Percentiles rank a stretch among this genome's conserved stretches.
Evolutionary conservation across 2,329 filamentous ascomycete genomes (phyloP).

Genomic region (Aspergillus amoenus): DNA sequence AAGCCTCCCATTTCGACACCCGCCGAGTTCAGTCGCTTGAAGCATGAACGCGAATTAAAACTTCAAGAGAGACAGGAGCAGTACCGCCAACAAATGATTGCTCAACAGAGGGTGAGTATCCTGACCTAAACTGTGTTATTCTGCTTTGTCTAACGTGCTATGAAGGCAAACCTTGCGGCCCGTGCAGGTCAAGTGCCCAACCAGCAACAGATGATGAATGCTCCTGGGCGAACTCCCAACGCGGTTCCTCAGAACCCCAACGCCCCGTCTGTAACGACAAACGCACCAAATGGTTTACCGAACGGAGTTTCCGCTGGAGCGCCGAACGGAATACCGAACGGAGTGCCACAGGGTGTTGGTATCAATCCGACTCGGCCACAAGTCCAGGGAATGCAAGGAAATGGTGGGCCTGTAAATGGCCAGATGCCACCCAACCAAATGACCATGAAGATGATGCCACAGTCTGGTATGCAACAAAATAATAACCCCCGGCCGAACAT

Average conservation of each 20-base stretch:
- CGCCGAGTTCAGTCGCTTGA: conserved; percentile 84
- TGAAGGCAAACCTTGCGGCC: conserved; percentile 42
- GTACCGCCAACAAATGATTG: conserved; percentile 63
- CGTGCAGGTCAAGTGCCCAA: conserved; percentile 43
- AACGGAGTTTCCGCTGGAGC: conserved; percentile 52
- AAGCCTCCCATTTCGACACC: conserved; percentile 69
- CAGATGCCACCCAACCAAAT: conserved; percentile 55
- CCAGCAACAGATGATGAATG: conserved; percentile 40
- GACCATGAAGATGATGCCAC: conserved; percentile 55
- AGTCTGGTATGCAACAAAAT: conserved; percentile 59
- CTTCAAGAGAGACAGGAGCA: conserved; percentile 56
- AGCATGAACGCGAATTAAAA: conserved; percentile 80
- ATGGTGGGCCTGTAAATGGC: conserved; percentile 46
- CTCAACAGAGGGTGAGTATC: conserved; percentile 51
- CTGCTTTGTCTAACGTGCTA: conserved; percentile 13
- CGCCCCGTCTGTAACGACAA: conserved; percentile 37
- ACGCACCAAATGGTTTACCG: conserved; percentile 44
- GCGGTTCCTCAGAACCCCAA: conserved; percentile 36
- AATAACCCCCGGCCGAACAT: conserved; percentile 39
- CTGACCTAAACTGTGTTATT: background rate
- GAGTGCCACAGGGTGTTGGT: conserved; percentile 39
- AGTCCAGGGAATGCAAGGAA: conserved; percentile 42
- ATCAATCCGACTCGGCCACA: conserved; percentile 40
- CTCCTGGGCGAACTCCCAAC: conserved; percentile 40
- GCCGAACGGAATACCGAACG: conserved; percentile 42